phyloP scores from a whole-genome alignment of 2,329 filamentous ascomycete genomes.

The Didymella pomorum region DNA sequence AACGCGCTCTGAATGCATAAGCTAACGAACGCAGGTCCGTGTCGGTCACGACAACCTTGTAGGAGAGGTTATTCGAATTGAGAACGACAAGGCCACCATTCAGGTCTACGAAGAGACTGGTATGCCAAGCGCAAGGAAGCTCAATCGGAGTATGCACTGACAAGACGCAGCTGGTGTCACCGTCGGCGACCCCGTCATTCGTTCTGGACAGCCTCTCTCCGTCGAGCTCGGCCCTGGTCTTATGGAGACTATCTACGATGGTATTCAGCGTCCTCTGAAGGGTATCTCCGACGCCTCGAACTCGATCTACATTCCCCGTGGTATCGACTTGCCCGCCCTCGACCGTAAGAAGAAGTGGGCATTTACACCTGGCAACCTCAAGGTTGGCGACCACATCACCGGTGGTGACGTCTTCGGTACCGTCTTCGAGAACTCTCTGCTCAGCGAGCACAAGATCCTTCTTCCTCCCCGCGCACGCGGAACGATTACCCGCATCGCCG shows the following conservation, averaged over 20 bases:
- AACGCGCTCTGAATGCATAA: background rate
- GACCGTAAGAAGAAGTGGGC: slow-evolving; percentile 96
- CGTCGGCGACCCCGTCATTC: slow-evolving; percentile 88
- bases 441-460: slow-evolving; percentile 92
- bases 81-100: slow-evolving; percentile 92
- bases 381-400: slow-evolving; percentile 96
- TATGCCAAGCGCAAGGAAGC: slow-evolving; percentile 54
- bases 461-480: slow-evolving; percentile 89
- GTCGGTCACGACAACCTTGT: slow-evolving; percentile 92
- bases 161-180: slow-evolving; percentile 82
- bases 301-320: slow-evolving; percentile 97
- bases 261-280: slow-evolving; percentile 94
- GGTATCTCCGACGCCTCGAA: slow-evolving; percentile 78
- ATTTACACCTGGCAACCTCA: slow-evolving; percentile 82
- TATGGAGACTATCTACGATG: slow-evolving; percentile 99
- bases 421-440: slow-evolving; percentile 94
- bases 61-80: slow-evolving; percentile 98
- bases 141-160: slow-evolving; percentile 22
- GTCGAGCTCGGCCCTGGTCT: slow-evolving; percentile 96
- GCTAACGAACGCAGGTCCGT: slow-evolving; percentile 68
- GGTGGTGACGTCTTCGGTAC: slow-evolving; percentile 95
- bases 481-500: slow-evolving; percentile 88
- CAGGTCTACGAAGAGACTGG: slow-evolving; percentile 99
- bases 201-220: slow-evolving; percentile 94
- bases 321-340: slow-evolving; percentile 85